Evolutionary conservation across 257 asterid species (phyloP).

Genomic region (Solanum lycopersicoides): DNA sequence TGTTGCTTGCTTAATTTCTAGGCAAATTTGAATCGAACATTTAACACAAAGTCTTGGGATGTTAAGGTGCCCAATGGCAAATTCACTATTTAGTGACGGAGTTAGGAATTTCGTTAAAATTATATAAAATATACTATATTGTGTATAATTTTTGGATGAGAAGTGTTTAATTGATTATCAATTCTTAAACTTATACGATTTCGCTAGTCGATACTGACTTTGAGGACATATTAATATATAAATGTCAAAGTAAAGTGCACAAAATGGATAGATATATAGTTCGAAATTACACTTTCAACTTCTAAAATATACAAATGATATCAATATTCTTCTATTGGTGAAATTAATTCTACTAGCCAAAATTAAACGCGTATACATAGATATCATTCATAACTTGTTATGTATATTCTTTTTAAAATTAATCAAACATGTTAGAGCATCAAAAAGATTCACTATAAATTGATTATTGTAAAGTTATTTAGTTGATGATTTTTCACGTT

Average conservation of each 20-base stretch:
- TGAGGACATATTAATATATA: fast-evolving
- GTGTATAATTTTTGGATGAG: background rate
- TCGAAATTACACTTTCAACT: background rate
- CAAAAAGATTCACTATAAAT: background rate
- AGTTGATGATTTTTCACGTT: background rate
- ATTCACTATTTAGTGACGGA: background rate
- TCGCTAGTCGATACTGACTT: background rate
- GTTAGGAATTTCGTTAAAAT: background rate
- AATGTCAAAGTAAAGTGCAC: background rate
- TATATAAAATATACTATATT: background rate
- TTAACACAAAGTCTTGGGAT: background rate
- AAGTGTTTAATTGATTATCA: background rate
- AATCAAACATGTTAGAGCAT: background rate
- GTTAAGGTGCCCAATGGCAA: background rate
- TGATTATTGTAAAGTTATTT: background rate
- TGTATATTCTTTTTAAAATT: background rate
- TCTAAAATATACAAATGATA: background rate
- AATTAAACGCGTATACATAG: background rate
- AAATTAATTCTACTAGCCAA: background rate
- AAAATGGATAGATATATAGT: background rate
- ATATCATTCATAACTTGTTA: background rate
- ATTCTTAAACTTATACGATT: background rate
- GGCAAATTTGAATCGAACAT: background rate
- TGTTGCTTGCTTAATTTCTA: background rate
- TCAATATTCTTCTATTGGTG: background rate